Evolutionary conservation across 192 early-diverging fungal genomes (phyloP), one percentile per base, ranked within the genome.

Genomic region (Coemansia aciculifera): DNA sequence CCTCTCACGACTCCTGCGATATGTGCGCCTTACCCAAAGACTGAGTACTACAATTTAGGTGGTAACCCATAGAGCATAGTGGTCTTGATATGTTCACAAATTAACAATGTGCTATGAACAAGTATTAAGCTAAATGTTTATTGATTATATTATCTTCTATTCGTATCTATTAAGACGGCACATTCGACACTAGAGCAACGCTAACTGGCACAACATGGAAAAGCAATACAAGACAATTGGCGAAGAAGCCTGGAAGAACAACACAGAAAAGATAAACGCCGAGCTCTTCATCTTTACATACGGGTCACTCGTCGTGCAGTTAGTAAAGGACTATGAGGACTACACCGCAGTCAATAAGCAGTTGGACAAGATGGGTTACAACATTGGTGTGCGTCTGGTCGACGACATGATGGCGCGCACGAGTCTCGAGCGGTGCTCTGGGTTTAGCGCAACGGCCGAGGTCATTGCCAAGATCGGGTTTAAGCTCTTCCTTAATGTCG

Each of bases 291-390:
- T 94, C 11, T 84, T 99, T 43, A 99, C 97, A 67, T 99, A 99
- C 79, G 97, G 97, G 17, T 95, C 97, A 5, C 86, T 99, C 10
- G 97, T 99, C 2, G 90, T 90, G 19, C 96, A 98, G 69, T 86
- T 99, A 7, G 87, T 97, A 34, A 93, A 94, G 69, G 97, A 99
- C 77, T 92, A 89, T 67, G 93, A 98, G 70, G 92, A 98, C 80
- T 97, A 94, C 65, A 68, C 68, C 32, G 90, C 94, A 51, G 95
- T 99, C 36, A 99, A 99, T 81, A 90, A 91, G 69, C 94, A 99
- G 73, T 89, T 99, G 44, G 96, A 99, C 38, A 95, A 98, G 79
- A 98, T 99, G 94, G 98, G 98, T 31, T 98, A 99, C 79, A 98
- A 95, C 73, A 99, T 99, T 63, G 98, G 98, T 24, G 86, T 89